Base-by-base conservation (phyloP, 73 alveolate species). In the Tetrahymena thermophila region DNA sequence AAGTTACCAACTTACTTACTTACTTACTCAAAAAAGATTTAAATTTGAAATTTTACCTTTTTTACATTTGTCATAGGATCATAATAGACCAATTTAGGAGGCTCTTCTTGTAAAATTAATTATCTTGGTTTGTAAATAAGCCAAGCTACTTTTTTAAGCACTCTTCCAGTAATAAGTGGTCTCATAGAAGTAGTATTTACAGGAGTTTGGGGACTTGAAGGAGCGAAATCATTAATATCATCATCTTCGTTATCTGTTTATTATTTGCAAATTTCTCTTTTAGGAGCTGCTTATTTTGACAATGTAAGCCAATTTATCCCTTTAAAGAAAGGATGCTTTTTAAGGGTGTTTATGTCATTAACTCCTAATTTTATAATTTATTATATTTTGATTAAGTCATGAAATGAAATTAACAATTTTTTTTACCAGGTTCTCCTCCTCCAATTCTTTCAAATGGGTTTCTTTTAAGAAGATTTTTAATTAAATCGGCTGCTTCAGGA, bases 71-170 rank as follows among this genome's bases (percentile, higher is more conserved):
- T 85, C 94, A 85, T 94, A 43, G 97, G 97, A 89, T 95, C 97
- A 89, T 42, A 95, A 35, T 85, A 89, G 19, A 93, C 97, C 44
- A 95, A 89, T 56, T 95, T 95, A 94, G 94, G 93, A 95, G 43
- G 43, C 23, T 85, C 97, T 93, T 95, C 97, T 3, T 85, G 57
- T 31, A 95, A 28, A 11, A 95, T 94, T 44, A 95, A 50, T 56
- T 95, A 94, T 89, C 93, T 55, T 34, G 97, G 97, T 95, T 94
- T 85, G 83, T 95, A 95, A 37, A 95, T 95, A 34, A 95, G 84
- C 97, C 97, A 95, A 21, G 95, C 97, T 10, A 95, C 50, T 93
- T 95, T 95, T 23, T 35, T 85, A 85, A 85, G 38, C 3, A 95
- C 94, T 21, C 93, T 94, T 13, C 97, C 97, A 25, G 56, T 85